Evolutionary conservation across 202 grass and related monocot species (phyloP), one percentile per base, ranked within the genome.

Genomic region (Zizania palustris): DNA sequence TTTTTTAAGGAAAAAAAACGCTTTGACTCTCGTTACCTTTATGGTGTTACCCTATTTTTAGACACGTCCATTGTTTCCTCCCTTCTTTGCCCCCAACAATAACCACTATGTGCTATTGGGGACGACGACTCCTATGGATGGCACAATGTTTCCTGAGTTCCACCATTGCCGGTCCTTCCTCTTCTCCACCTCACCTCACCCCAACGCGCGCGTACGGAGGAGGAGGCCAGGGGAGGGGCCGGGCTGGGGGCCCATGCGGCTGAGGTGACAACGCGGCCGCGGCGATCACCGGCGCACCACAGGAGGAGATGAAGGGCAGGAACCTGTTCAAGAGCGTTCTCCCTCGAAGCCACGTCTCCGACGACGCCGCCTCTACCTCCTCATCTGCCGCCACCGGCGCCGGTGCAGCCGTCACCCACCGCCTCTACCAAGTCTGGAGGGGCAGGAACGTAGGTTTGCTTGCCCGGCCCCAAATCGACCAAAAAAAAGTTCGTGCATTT

Each of bases 391-490:
- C 71, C 67, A 72, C 80, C 45, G 83, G 83, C 72, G 78, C 69
- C 65, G n/a, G n/a, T 28, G 69, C 28, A 0, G 28, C 28, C 28
- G 2, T 86, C 53, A 74, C 79, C 46, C 88, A 88, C 70, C 82
- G 91, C 51, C 56, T 88, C 35, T 95, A 98, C 83, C 95, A 98
- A 95, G 83, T 98, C 20, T 98, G 95, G 95, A 83, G 85, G 77
- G 95, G 95, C 68, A 95, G 86, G 62, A 98, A 98, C 75, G 93
- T 97, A 74, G 42, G 89, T 55, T 38, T 19, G 8, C 40, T 19
- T 18, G 3, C 8, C 40, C 20, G 8, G 2, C 4, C 5, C 28
- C 28, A 28, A 28, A 28, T 28, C 28, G 28, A 28, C 28, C n/a
- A n/a, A n/a, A 28, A 28, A 28, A 28, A 28, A 28, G 28, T 28